Evolutionary conservation across 805 yeast species (phyloP), one percentile per base, ranked within the genome.

Genomic region (Brettanomyces nanus): DNA sequence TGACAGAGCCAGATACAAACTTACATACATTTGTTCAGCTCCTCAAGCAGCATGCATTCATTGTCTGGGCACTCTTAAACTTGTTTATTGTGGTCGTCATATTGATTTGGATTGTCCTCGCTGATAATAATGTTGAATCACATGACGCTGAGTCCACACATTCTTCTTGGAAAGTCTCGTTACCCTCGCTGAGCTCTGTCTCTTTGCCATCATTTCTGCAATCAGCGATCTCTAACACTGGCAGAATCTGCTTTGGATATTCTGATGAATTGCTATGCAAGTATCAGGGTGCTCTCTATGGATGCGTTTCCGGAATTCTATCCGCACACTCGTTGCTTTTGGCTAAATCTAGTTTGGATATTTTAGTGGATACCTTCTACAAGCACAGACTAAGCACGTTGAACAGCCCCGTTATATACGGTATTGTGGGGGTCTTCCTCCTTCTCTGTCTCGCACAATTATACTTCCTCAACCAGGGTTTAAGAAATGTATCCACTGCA

Each of bases 301-400:
- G 95, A 1, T 51, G 75, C 15, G 63, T 77, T 4, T 75, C 86
- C 33, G 95, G 95, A 2, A 73, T 79, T 0, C 63, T 86, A 33
- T 82, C 95, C 1, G 95, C 95, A 0, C 94, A 85, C 53, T 83
- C 95, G 2, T 68, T 87, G 35, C 66, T 87, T 40, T 69, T 85
- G 59, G 95, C 95, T n/a, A 86, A 86, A 58, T 75, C 87, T 1
- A 72, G 84, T 0, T 82, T 86, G 17, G 94, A 84, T 49, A 73
- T 84, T 10, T 50, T 81, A 2, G 56, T 81, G 2, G 66, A 61
- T 41, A 71, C 67, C 23, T 60, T 63, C 36, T 54, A 57, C 35
- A 58, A 54, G 34, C 58, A 59, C 37, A 38, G 42, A 28, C 36
- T 53, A 44, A 35, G 49, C 42, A 42, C 53, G 36, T 59, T 74